Evolutionary conservation across 1,284 basidiomycete genomes (phyloP), one percentile per base, ranked within the genome.

Genomic region (Tilletiopsis washingtonensis): DNA sequence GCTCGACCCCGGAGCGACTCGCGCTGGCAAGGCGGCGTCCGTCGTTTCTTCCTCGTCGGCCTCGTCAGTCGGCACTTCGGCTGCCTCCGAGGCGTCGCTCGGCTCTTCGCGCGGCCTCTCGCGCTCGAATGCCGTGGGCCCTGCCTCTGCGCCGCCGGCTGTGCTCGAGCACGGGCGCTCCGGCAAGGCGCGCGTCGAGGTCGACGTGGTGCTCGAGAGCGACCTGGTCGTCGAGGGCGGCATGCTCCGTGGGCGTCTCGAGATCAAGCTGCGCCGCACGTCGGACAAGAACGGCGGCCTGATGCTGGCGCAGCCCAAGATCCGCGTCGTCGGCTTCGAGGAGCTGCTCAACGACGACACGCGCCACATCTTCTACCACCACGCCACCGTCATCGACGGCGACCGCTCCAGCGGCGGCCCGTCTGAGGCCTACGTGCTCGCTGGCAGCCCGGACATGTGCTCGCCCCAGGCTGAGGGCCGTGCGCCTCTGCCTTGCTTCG

Each of bases 301-400:
- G 3, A 77, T 83, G 55, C 76, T 94, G 5, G 83, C 83, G 23
- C 83, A 81, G 45, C 88, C 84, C 4, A 93, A 91, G 76, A 75
- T 93, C 29, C 80, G 89, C 36, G 78, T 93, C 14, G 80, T 94
- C 44, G 91, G 91, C 1, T 93, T 90, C 67, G 91, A 94, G 75
- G 76, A 79, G 51, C 78, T 86, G 43, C 77, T 81, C 0, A 77
- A 80, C 34, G 77, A 80, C 53, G 77, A 81, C 47, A 76, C 81
- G 2, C 78, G 85, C n/a, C 83, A 88, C 71, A 84, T 85, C 17
- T 93, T 96, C 75, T 91, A 88, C 73, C 87, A 90, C 62, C 82
- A 82, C 62, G 81, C 84, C 4, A 78, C 81, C 15, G 75, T 79
- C 11, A 77, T 94, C 17, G 63, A 72, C 43, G 56, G 64, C n/a